Conservation (phyloP, 495 filamentous ascomycete genomes). For the Hypomontagnella monticulosa region DNA sequence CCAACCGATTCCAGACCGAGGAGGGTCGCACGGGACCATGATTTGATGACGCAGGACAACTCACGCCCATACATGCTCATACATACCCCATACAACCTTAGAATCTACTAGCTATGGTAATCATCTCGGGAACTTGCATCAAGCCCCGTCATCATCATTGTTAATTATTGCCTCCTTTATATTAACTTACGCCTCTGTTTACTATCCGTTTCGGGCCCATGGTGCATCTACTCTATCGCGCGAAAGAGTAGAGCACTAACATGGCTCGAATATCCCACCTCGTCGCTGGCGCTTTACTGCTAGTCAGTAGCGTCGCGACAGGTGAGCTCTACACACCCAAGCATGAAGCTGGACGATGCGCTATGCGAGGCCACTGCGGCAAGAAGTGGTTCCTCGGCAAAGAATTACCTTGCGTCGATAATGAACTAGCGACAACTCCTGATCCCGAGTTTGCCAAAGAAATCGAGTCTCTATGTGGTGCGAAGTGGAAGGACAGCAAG, state of each 20-base stretch:
- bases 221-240: slow-evolving; percentile 19
- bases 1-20: slow-evolving; percentile 16
- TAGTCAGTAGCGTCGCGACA: slow-evolving; percentile 45
- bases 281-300: slow-evolving; percentile 50
- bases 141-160: slow-evolving; percentile 1
- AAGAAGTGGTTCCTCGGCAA: slow-evolving; percentile 86
- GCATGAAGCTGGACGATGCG: slow-evolving; percentile 90
- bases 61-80: slow-evolving; percentile 14
- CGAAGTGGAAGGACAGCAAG: slow-evolving; percentile 80
- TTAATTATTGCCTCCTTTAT: slow-evolving; percentile 8
- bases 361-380: slow-evolving; percentile 90
- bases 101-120: too few relatives aligned
- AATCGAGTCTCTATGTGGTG: slow-evolving; percentile 85
- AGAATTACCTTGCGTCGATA: slow-evolving; percentile 93
- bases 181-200: slow-evolving; percentile 7
- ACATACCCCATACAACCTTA: neutral
- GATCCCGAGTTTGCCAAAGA: slow-evolving; percentile 73
- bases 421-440: slow-evolving; percentile 80
- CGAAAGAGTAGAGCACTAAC: slow-evolving; percentile 30
- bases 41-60: slow-evolving; percentile 47
- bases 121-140: slow-evolving; percentile 12
- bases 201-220: slow-evolving; percentile 20
- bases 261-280: slow-evolving; percentile 48
- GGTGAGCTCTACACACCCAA: slow-evolving; percentile 61
- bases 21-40: slow-evolving; percentile 10